These are phyloP conservation scores for Hypoxylon sp. DNA, from an alignment of 2,329 filamentous ascomycete species.

Conservation along the genomic window DNA sequence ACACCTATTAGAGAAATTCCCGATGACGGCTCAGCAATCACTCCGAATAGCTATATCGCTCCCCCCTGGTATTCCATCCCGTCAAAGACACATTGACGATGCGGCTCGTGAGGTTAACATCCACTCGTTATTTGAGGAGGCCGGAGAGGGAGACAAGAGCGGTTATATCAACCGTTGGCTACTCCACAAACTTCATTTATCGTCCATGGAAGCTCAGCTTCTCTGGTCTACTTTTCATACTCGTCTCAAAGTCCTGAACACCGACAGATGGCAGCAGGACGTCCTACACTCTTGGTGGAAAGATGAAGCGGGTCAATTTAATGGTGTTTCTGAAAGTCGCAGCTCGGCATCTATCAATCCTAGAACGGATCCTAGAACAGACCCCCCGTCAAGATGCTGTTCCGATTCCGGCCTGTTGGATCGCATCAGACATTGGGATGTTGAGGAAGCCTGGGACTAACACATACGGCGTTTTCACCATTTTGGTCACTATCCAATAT, in stretches of 20 bases:
- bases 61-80: conserved; percentile 56
- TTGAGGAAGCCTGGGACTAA: conserved; percentile 42
- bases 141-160: conserved; percentile 57
- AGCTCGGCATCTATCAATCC: conserved; percentile 42
- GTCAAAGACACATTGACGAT: conserved; percentile 55
- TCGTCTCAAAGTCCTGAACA: conserved; percentile 54
- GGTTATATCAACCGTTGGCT: conserved; percentile 69
- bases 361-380: conserved; percentile 33
- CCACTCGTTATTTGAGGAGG: conserved; percentile 58
- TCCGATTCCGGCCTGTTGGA: conserved; percentile 49
- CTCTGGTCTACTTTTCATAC: conserved; percentile 58
- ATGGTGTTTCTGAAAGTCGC: conserved; percentile 42
- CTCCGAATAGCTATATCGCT: conserved; percentile 58
- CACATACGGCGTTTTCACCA: conserved; percentile 5
- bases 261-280: conserved; percentile 59
- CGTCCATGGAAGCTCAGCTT: conserved; percentile 61
- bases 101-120: conserved; percentile 67
- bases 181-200: conserved; percentile 65
- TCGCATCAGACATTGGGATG: conserved; percentile 42
- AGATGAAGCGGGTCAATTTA: conserved; percentile 52
- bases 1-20: conserved; percentile 59
- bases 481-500: conserved; percentile 19
- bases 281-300: conserved; percentile 60
- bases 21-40: conserved; percentile 60
- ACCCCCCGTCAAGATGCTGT: conserved; percentile 37